phyloP scores from a whole-genome alignment of 108 stramenopile genomes.

The Licmophora abbreviata region DNA sequence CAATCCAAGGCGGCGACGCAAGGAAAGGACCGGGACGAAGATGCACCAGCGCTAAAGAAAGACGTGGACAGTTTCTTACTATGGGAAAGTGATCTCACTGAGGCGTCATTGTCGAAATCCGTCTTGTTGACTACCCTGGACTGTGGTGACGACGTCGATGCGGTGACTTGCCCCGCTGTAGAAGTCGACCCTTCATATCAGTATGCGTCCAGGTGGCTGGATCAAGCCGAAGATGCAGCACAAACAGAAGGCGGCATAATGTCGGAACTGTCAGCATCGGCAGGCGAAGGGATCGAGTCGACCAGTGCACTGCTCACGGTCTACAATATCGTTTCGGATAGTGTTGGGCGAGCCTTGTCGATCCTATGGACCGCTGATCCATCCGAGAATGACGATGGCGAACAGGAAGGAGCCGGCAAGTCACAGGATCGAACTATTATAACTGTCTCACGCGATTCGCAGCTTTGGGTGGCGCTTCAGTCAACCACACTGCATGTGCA shows the following conservation, averaged over 20 bases:
- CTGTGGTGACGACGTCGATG: conserved; percentile 11
- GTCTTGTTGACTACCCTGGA: conserved; percentile 37
- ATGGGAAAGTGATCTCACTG: conserved; percentile 37
- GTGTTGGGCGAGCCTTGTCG: conserved; percentile 4
- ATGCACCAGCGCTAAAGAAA: not conserved
- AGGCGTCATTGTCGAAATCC: conserved; percentile 40
- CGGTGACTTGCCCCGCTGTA: too few relatives aligned
- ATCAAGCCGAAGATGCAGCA: conserved; percentile 45
- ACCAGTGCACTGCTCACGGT: conserved; percentile 61
- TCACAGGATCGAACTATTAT: conserved; percentile 34
- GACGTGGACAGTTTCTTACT: conserved; percentile 30
- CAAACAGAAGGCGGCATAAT: conserved; percentile 54
- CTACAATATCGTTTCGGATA: conserved; percentile 31
- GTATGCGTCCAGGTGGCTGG: conserved; percentile 53
- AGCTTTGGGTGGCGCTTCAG: conserved; percentile 56
- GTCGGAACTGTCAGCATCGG: conserved; percentile 56
- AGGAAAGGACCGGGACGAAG: conserved; percentile 7
- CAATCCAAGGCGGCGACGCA: conserved; percentile 1
- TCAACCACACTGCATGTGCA: conserved; percentile 23
- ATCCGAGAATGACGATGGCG: conserved; percentile 15
- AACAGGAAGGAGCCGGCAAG: conserved; percentile 6
- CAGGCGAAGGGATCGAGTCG: conserved; percentile 84
- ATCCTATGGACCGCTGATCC: conserved; percentile 1
- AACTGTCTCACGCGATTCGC: conserved; percentile 31
- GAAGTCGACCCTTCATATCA: conserved; percentile 28